Conservation (phyloP, 768 basidiomycete genomes). For the Tulasnella sp. region DNA sequence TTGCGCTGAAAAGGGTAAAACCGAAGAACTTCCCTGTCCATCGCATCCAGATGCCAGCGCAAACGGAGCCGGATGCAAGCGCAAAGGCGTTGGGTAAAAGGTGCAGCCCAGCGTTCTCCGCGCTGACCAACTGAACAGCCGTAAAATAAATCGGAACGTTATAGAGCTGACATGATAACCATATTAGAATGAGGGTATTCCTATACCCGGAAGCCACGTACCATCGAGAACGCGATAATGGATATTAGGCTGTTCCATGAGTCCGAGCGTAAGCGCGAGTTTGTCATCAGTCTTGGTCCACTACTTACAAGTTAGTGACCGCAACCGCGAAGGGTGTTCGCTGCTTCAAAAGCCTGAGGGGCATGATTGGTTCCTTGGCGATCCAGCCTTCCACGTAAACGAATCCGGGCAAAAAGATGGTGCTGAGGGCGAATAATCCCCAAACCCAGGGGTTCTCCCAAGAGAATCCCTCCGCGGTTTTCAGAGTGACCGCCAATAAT, state of each 20-base stretch:
- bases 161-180: constrained; percentile 49
- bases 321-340: constrained; percentile 78
- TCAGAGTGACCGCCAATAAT: constrained; percentile 67
- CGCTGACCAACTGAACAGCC: constrained; percentile 60
- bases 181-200: constrained; percentile 24
- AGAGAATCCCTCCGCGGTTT: constrained; percentile 66
- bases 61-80: constrained; percentile 75
- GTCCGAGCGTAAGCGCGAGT: neutral
- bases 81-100: constrained; percentile 85
- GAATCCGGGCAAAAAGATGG: constrained; percentile 51
- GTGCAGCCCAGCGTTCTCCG: constrained; percentile 71
- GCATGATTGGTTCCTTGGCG: constrained; percentile 85
- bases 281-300: neutral
- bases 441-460: constrained; percentile 70
- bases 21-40: constrained; percentile 77
- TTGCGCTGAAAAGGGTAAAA: constrained; percentile 60
- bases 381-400: constrained; percentile 69
- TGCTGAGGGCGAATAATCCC: constrained; percentile 53
- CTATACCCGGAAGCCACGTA: constrained; percentile 53
- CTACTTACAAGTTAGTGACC: constrained; percentile 53
- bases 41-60: constrained; percentile 87
- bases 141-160: constrained; percentile 85
- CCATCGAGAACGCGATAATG: constrained; percentile 74
- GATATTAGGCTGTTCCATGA: constrained; percentile 42
- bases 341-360: constrained; percentile 64